These are phyloP conservation scores for Sisymbrium altissimum DNA, from an alignment of 345 rosid species.

Conservation along the genomic window DNA sequence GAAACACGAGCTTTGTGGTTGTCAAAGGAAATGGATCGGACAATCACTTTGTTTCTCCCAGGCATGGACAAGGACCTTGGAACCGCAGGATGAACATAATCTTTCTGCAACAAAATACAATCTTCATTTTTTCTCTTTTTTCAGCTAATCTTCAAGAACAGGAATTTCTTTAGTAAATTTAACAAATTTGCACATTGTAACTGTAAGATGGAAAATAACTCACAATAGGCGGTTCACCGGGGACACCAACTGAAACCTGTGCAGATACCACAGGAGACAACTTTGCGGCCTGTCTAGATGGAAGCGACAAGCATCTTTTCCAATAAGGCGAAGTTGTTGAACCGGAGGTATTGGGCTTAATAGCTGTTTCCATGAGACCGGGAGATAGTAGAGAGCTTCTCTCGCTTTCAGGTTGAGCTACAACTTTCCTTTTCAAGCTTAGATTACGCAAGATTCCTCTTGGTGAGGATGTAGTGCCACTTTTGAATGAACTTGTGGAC, in stretches of 20 bases:
- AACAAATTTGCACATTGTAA: not conserved
- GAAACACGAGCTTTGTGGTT: conserved; percentile 38
- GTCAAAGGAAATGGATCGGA: conserved; percentile 69
- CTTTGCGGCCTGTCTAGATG: conserved; percentile 57
- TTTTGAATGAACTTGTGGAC: conserved; percentile 51
- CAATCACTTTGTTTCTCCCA: conserved; percentile 70
- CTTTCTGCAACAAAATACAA: conserved; percentile 52
- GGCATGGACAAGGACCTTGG: conserved; percentile 85
- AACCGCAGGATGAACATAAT: conserved; percentile 40
- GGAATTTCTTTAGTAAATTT: not conserved
- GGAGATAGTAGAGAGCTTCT: conserved; percentile 64
- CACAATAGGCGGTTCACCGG: conserved; percentile 56
- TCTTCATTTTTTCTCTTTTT: not conserved
- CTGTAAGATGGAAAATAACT: conserved; percentile 26
- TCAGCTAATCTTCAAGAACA: not conserved
- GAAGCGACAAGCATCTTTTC: conserved; percentile 79
- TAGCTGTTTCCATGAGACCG: conserved; percentile 42
- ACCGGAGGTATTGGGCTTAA: conserved; percentile 41
- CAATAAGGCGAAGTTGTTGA: conserved; percentile 48
- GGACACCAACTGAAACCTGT: conserved; percentile 59
- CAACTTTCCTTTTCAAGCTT: conserved; percentile 67
- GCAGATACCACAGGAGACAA: conserved; percentile 58
- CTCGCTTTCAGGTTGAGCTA: conserved; percentile 46
- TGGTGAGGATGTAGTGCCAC: conserved; percentile 45
- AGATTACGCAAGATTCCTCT: conserved; percentile 63